Base-by-base conservation (phyloP, 2,329 filamentous ascomycete species). In the Aquanectria penicillioides region DNA sequence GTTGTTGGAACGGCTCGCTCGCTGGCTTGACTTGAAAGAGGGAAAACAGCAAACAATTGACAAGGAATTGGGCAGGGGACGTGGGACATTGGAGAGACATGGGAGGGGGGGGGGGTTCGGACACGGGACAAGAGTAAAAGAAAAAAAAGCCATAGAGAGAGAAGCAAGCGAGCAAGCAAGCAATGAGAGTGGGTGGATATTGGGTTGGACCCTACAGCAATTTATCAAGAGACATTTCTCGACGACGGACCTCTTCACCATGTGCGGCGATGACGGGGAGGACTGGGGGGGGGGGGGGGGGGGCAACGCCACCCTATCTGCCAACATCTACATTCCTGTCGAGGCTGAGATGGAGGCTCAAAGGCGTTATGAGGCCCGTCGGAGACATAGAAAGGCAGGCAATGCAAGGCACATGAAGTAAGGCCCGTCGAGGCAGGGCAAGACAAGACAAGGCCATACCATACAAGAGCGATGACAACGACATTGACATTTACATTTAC, bases 201-300 rank as follows among this genome's bases (percentile, higher is more conserved):
- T 56, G 37, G 41, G 34, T 48, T 47, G 40, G 28, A 31, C 46
- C 52, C 28, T 51, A 37, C 31, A 29, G 37, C 48, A 61, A 58
- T 57, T 64, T 47, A 57, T 52, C 37, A 52, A 68, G 40, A 56
- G 29, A 46, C 47, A 65, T 59, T 58, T 60, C 43, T 55, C 51
- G 36, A 50, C 37, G 34, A 55, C 38, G 34, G 44, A 51, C 26
- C n/a, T 51, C 12, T 43, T 52, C 33, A 37, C 28, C 48, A 61
- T 23, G 47, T 33, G 28, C 23, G 40, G 40, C 31, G 15, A 44
- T 12, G 34, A 23, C 29, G 17, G 34, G 48, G n/a, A n/a, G n/a
- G n/a, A n/a, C n/a, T n/a, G n/a, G n/a, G n/a, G n/a, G n/a, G n/a
- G n/a, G n/a, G n/a, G n/a, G n/a, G n/a, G n/a, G n/a, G n/a, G n/a